Percentiles rank a stretch among this genome's conserved stretches.
Evolutionary conservation across 441 rosid genomes (phyloP).

Genomic region (Erodium texanum): DNA sequence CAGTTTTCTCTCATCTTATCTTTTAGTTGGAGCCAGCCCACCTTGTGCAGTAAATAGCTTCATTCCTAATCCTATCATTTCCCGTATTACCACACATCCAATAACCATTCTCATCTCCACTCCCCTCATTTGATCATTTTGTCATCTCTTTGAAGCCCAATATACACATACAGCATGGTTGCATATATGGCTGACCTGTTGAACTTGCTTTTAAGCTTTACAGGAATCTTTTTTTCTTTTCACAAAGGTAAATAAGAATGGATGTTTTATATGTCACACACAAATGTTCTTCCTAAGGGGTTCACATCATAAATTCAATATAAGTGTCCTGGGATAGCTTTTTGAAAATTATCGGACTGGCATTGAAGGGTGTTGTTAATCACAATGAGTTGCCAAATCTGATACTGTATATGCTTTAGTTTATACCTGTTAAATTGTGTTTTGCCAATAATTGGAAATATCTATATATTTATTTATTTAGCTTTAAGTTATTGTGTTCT

Average conservation of each 20-base stretch:
- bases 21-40: neutral
- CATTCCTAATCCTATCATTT: neutral
- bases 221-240: neutral
- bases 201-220: neutral
- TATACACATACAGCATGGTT: neutral
- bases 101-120: neutral
- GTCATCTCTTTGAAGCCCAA: neutral
- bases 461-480: neutral
- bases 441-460: neutral
- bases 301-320: neutral
- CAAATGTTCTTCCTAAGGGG: neutral
- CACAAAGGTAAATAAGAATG: neutral
- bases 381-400: neutral
- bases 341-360: neutral
- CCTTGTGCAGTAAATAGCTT: neutral
- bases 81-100: neutral
- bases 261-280: neutral
- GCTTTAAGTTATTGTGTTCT: neutral
- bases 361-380: neutral
- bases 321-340: neutral
- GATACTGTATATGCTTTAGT: neutral
- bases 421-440: neutral
- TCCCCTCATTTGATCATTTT: neutral
- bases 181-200: neutral
- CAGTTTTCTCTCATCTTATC: neutral